phyloP scores from a whole-genome alignment of 176 grass and related monocot genomes.

The Dactylis glomerata region DNA sequence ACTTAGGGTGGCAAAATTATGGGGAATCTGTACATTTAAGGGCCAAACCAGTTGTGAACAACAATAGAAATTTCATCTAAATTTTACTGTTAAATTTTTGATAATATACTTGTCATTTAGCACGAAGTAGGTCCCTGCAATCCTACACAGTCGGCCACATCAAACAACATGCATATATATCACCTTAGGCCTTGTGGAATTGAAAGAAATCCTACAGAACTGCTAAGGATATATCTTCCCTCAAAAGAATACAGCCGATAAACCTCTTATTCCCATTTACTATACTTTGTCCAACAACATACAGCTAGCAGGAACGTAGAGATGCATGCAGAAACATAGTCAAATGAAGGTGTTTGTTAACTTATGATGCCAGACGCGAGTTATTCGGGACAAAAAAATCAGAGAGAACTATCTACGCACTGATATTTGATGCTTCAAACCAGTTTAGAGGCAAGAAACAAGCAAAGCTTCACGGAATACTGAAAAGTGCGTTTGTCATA shows the following conservation, averaged over 20 bases:
- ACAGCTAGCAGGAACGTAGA: background rate
- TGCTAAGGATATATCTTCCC: constrained; percentile 9
- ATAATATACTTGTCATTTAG: constrained; percentile 1
- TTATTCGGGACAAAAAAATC: background rate
- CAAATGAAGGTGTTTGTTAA: background rate
- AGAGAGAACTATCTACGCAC: constrained; percentile 2
- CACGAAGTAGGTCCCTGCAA: constrained; percentile 10
- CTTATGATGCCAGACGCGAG: background rate
- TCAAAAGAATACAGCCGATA: background rate
- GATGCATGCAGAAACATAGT: background rate
- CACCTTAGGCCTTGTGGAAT: background rate
- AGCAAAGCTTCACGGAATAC: constrained; percentile 18
- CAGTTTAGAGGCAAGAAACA: constrained; percentile 20
- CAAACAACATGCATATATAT: constrained; percentile 12
- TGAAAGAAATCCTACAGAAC: background rate
- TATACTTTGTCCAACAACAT: constrained; percentile 11
- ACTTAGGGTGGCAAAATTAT: background rate
- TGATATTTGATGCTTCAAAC: constrained; percentile 10
- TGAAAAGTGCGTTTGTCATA: constrained; percentile 40
- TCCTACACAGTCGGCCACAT: background rate
- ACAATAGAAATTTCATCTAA: background rate
- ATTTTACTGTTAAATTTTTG: constrained; percentile 1
- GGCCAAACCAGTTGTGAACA: background rate
- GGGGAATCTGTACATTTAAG: constrained; percentile 10
- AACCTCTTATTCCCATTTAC: background rate